These are phyloP conservation scores for Fragosphaeria purpurea DNA, from an alignment of 2,329 filamentous ascomycete genomes.

Conservation along the genomic window DNA sequence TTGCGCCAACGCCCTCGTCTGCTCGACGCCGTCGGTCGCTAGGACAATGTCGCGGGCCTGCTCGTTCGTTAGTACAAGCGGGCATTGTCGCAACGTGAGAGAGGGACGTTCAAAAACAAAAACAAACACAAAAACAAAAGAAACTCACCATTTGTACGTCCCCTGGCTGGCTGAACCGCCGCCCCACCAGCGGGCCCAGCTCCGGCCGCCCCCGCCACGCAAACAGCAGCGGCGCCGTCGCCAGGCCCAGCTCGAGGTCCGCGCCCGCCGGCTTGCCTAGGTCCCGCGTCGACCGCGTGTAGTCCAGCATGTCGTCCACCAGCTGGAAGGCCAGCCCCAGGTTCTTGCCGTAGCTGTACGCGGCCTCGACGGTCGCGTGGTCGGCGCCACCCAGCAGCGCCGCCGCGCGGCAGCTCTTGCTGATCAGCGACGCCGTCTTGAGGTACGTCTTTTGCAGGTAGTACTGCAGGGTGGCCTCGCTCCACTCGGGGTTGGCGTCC, in stretches of 20 bases:
- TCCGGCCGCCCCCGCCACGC: conserved; percentile 86
- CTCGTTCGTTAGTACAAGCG: conserved; percentile 5
- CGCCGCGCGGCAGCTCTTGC: conserved; percentile 86
- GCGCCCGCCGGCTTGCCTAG: conserved; percentile 92
- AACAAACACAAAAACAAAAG: not conserved
- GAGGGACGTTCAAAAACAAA: not conserved
- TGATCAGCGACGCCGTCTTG: conserved; percentile 91
- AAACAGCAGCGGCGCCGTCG: conserved; percentile 87
- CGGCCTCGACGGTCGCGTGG: conserved; percentile 72
- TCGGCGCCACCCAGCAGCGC: conserved; percentile 73
- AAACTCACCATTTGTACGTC: conserved; percentile 70
- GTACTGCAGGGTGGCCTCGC: conserved; percentile 80
- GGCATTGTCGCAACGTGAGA: not conserved
- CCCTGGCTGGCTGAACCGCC: conserved; percentile 76
- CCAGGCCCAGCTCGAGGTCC: conserved; percentile 84
- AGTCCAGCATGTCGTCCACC: conserved; percentile 96
- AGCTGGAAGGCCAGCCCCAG: conserved; percentile 92
- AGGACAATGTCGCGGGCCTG: conserved; percentile 82
- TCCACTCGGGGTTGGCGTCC: conserved; percentile 75
- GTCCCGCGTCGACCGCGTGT: conserved; percentile 75
- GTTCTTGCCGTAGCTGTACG: conserved; percentile 88
- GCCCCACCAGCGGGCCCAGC: conserved; percentile 77
- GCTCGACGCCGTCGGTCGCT: conserved; percentile 76
- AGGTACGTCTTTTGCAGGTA: conserved; percentile 98
- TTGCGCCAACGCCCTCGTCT: conserved; percentile 81